Conservation (phyloP, 2,329 filamentous ascomycete genomes). For the Fonsecaea monophora region DNA sequence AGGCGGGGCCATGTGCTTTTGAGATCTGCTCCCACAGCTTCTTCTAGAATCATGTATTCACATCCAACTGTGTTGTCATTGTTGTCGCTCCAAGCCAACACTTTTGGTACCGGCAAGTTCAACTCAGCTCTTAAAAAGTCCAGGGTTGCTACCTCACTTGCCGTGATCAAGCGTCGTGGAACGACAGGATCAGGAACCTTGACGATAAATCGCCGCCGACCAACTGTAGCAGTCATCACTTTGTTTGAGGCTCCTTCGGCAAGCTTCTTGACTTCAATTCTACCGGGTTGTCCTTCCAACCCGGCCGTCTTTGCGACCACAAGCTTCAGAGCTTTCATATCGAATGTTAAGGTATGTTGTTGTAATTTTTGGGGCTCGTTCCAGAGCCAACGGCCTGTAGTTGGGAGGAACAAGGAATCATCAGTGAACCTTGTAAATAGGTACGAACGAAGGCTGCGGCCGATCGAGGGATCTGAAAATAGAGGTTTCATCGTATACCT, state of each 20-base stretch:
- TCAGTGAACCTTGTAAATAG: too few relatives aligned
- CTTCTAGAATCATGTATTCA: slow-evolving; percentile 51
- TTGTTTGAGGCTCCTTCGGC: slow-evolving; percentile 45
- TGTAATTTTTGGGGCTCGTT: too few relatives aligned
- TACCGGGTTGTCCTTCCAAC: not conserved
- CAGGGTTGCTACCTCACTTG: slow-evolving; percentile 51
- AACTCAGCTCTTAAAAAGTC: slow-evolving; percentile 43
- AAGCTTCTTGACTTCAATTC: slow-evolving; percentile 35
- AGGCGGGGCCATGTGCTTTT: slow-evolving; percentile 45
- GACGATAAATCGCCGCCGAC: slow-evolving; percentile 30
- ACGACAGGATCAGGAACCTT: slow-evolving; percentile 37
- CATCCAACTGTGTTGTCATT: slow-evolving; percentile 48
- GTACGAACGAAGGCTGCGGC: too few relatives aligned
- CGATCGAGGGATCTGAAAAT: too few relatives aligned
- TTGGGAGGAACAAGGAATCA: too few relatives aligned
- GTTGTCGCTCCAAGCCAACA: slow-evolving; percentile 46
- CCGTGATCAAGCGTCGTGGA: slow-evolving; percentile 38
- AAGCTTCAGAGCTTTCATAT: slow-evolving; percentile 15
- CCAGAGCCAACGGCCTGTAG: too few relatives aligned
- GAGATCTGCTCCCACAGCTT: slow-evolving; percentile 44
- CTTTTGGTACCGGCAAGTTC: slow-evolving; percentile 47
- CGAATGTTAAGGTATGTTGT: too few relatives aligned
- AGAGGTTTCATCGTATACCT: too few relatives aligned
- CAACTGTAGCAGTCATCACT: slow-evolving; percentile 39
- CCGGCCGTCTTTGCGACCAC: slow-evolving; percentile 10